Evolutionary conservation across 1,284 basidiomycete genomes (phyloP).

Genomic region (Athelia psychrophila): DNA sequence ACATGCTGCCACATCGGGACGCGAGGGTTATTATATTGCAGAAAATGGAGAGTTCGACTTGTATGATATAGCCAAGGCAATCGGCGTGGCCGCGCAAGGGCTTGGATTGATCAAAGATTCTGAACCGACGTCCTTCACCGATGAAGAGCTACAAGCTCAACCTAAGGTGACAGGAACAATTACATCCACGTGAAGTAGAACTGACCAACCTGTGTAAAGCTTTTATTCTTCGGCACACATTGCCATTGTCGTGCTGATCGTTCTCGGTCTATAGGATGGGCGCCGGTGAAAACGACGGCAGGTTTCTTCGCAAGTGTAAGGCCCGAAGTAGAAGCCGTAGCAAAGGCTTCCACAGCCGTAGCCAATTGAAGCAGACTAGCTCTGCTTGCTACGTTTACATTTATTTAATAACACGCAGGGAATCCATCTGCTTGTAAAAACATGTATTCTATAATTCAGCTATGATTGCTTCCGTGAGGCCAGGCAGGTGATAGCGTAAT

Average conservation of each 20-base stretch:
- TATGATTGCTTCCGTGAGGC: too few relatives aligned
- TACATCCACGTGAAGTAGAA: not conserved
- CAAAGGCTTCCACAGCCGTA: not conserved
- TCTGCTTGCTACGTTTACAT: too few relatives aligned
- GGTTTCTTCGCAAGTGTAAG: slow-evolving; percentile 28
- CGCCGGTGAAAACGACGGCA: slow-evolving; percentile 21
- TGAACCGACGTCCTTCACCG: slow-evolving; percentile 31
- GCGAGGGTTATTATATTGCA: slow-evolving; percentile 44
- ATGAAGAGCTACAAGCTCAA: slow-evolving; percentile 29
- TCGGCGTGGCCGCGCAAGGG: slow-evolving; percentile 30
- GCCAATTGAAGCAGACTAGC: not conserved
- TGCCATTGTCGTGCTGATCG: slow-evolving; percentile 37
- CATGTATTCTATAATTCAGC: too few relatives aligned
- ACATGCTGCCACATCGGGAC: slow-evolving; percentile 32
- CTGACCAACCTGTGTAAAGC: slow-evolving; percentile 9
- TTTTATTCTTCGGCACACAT: slow-evolving; percentile 36
- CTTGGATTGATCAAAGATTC: slow-evolving; percentile 21
- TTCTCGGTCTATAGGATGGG: slow-evolving; percentile 39
- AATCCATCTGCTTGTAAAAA: too few relatives aligned
- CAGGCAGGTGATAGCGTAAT: too few relatives aligned
- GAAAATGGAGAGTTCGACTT: slow-evolving; percentile 43
- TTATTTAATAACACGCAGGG: too few relatives aligned
- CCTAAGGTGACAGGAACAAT: slow-evolving; percentile 12
- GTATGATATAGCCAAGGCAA: slow-evolving; percentile 33
- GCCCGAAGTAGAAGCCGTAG: slow-evolving; percentile 13